Evolutionary conservation across 2,329 filamentous ascomycete species (phyloP).

Genomic region (Shiraia bambusicola): DNA sequence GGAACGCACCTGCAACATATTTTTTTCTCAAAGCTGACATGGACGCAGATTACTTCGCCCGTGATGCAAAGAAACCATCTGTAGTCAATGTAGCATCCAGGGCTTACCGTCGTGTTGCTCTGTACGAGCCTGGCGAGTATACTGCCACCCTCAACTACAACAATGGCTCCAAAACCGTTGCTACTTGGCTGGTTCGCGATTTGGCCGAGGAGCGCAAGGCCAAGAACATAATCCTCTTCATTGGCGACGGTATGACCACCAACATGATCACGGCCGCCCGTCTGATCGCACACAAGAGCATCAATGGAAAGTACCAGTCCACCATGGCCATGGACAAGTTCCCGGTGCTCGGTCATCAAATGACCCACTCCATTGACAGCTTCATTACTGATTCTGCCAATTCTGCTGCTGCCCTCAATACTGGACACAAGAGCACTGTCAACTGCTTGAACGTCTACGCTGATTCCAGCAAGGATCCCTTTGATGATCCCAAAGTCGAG

Average conservation of each 20-base stretch:
- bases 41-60: slow-evolving; percentile 67
- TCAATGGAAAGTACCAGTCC: slow-evolving; percentile 82
- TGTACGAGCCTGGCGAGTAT: slow-evolving; percentile 79
- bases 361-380: slow-evolving; percentile 81
- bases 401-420: slow-evolving; percentile 78
- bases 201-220: slow-evolving; percentile 69
- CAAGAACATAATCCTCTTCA: slow-evolving; percentile 85
- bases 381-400: slow-evolving; percentile 89
- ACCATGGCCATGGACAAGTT: slow-evolving; percentile 78
- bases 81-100: slow-evolving; percentile 80
- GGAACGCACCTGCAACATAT: slow-evolving; percentile 4
- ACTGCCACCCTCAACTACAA: slow-evolving; percentile 76
- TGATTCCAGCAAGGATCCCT: slow-evolving; percentile 70
- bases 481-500: slow-evolving; percentile 86
- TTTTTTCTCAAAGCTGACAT: slow-evolving; percentile 4
- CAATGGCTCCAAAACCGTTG: slow-evolving; percentile 67
- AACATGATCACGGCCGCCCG: slow-evolving; percentile 81
- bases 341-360: slow-evolving; percentile 82
- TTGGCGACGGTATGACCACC: slow-evolving; percentile 70
- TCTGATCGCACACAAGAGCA: slow-evolving; percentile 75
- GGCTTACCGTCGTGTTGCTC: slow-evolving; percentile 71
- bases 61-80: slow-evolving; percentile 67
- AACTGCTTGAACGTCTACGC: slow-evolving; percentile 81
- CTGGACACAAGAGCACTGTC: slow-evolving; percentile 79
- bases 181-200: slow-evolving; percentile 75